Percentiles rank a stretch among this genome's conserved stretches.
These are phyloP conservation scores for Candida quercuum DNA, from an alignment of 805 yeast genomes.

Conservation along the genomic window DNA sequence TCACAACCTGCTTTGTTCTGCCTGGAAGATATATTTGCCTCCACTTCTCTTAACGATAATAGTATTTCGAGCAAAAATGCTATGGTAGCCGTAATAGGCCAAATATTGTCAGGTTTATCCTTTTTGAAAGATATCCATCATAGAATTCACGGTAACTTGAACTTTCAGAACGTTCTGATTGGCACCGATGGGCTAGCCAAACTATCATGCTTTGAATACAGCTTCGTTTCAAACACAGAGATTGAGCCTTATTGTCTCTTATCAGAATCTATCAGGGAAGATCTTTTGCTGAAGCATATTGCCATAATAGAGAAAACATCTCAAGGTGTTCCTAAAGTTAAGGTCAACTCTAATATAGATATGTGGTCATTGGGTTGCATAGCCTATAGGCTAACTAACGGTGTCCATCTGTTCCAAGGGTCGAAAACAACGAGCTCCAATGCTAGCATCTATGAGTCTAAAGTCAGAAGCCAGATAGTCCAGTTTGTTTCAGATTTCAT, in stretches of 20 bases:
- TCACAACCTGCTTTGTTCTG: not conserved
- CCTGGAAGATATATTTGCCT: not conserved
- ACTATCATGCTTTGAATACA: constrained; percentile 7
- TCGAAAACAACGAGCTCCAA: not conserved
- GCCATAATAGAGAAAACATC: not conserved
- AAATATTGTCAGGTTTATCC: constrained; percentile 6
- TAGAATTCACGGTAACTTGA: constrained; percentile 13
- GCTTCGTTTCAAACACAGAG: not conserved
- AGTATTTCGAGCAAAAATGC: not conserved
- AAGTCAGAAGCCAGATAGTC: not conserved
- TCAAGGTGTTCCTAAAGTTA: not conserved
- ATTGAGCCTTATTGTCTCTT: not conserved
- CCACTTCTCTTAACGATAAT: not conserved
- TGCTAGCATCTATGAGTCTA: not conserved
- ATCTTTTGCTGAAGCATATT: constrained; percentile 5
- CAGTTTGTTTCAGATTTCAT: not conserved
- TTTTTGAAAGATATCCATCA: not conserved
- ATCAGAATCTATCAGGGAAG: not conserved
- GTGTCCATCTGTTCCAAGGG: constrained; percentile 2
- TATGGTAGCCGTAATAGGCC: not conserved
- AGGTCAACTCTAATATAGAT: constrained; percentile 2
- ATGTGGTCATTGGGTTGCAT: constrained; percentile 12
- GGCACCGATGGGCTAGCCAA: constrained; percentile 7
- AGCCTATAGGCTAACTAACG: constrained; percentile 3
- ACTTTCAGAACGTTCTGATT: constrained; percentile 5